Evolutionary conservation across 2,329 filamentous ascomycete genomes (phyloP).

Genomic region (Botrytis deweyae): DNA sequence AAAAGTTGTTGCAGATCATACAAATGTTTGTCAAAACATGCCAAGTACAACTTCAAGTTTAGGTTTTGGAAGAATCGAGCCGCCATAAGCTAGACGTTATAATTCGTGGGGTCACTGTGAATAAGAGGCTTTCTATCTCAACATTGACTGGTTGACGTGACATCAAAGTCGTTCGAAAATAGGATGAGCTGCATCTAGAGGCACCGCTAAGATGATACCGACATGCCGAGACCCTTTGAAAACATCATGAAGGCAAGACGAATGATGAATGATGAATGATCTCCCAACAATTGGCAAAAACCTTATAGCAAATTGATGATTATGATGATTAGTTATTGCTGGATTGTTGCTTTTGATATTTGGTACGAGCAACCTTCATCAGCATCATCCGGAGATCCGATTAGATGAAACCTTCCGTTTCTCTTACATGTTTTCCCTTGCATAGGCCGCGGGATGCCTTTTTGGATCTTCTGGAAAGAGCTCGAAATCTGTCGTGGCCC

Average conservation of each 20-base stretch:
- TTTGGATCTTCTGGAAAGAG: background rate
- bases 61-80: background rate
- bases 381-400: background rate
- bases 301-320: background rate
- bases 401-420: background rate
- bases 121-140: background rate
- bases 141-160: constrained; percentile 10
- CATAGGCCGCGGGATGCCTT: background rate
- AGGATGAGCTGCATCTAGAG: background rate
- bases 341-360: background rate
- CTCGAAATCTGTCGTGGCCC: background rate
- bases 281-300: background rate
- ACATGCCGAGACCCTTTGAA: background rate
- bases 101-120: constrained; percentile 1
- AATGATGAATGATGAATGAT: background rate
- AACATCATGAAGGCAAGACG: constrained; percentile 3
- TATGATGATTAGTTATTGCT: background rate
- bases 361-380: background rate
- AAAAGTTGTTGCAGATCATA: background rate
- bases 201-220: background rate
- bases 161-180: constrained; percentile 8
- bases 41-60: background rate
- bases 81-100: constrained; percentile 18
- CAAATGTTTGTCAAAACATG: background rate
- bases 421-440: constrained; percentile 5